These are phyloP conservation scores for Scleroderma bovista DNA, from an alignment of 768 basidiomycete species.

Conservation along the genomic window DNA sequence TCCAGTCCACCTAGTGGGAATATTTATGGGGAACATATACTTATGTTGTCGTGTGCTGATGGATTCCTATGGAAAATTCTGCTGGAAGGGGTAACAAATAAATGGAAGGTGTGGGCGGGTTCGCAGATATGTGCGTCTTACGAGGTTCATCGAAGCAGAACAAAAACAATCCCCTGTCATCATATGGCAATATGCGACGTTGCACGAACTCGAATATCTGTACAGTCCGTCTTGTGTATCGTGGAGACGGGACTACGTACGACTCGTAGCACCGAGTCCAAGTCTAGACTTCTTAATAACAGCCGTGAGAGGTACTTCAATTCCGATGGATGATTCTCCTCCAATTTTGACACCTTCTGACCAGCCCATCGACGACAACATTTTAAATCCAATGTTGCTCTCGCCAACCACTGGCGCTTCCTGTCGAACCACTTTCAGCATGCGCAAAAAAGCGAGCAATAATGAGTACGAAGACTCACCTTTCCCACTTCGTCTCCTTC, in stretches of 20 bases:
- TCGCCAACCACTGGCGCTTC: conserved; percentile 78
- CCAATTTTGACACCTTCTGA: conserved; percentile 77
- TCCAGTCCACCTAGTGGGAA: too few species aligned
- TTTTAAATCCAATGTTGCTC: conserved; percentile 79
- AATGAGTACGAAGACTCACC: conserved; percentile 5
- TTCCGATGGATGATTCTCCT: conserved; percentile 44
- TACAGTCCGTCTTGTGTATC: background rate
- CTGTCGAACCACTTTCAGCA: conserved; percentile 26
- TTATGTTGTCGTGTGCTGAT: too few species aligned
- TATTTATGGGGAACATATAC: too few species aligned
- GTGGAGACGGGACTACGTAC: background rate
- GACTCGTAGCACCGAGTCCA: conserved; percentile 70
- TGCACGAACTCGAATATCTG: background rate
- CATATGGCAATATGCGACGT: too few species aligned
- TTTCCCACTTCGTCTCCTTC: conserved; percentile 91
- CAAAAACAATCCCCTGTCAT: too few species aligned
- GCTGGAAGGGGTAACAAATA: too few species aligned
- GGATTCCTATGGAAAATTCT: too few species aligned
- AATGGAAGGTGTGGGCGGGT: too few species aligned
- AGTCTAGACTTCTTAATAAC: conserved; percentile 84
- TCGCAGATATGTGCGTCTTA: too few species aligned
- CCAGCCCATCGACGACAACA: conserved; percentile 93
- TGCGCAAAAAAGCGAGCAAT: background rate
- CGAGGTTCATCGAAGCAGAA: too few species aligned
- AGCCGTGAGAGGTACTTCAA: conserved; percentile 74